Evolutionary conservation across 176 grass and related monocot species (phyloP), one percentile per base, ranked within the genome.

Genomic region (Melocanna baccifera): DNA sequence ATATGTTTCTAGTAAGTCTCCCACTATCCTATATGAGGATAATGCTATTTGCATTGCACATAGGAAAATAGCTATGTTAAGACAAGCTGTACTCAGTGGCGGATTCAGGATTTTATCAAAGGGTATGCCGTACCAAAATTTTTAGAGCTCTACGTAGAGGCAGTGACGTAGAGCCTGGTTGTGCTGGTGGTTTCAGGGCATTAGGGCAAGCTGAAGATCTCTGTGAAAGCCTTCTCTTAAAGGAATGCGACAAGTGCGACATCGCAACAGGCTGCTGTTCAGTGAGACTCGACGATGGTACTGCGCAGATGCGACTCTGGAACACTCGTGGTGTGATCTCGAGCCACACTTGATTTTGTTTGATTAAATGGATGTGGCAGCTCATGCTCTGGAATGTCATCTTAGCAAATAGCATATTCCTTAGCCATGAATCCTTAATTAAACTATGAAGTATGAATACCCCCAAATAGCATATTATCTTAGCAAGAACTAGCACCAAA

Each of bases 341-440:
- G 78, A 26, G 67, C 61, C 32, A 32, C 41, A 12, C 40, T 84
- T 13, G 50, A 46, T 59, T 62, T 88, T 72, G 84, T 48, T 48
- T 47, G 84, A 46, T 76, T 91, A 81, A 92, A 97, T 73, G 90
- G 94, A 86, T 92, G 69, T 7, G 94, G 94, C 79, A 97, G 68
- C 34, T 94, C 82, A 30, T 90, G 89, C 62, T 89, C 88, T 4
- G 94, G 92, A 85, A 97, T 90, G 34, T 92, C 90, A 87, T 87
- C 84, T 87, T 29, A 80, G 50, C 59, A 81, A 25, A 58, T n/a
- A 9, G 5, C 16, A 66, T n/a, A n/a, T n/a, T n/a, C n/a, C n/a
- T n/a, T n/a, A n/a, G n/a, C 50, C 15, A 34, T 71, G 20, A 63
- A 69, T 56, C 39, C 9, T 68, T 32, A 8, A 40, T 25, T 25